Evolutionary conservation across 1,284 basidiomycete species (phyloP), one percentile per base, ranked within the genome.

Genomic region (Melampsora occidentalis): DNA sequence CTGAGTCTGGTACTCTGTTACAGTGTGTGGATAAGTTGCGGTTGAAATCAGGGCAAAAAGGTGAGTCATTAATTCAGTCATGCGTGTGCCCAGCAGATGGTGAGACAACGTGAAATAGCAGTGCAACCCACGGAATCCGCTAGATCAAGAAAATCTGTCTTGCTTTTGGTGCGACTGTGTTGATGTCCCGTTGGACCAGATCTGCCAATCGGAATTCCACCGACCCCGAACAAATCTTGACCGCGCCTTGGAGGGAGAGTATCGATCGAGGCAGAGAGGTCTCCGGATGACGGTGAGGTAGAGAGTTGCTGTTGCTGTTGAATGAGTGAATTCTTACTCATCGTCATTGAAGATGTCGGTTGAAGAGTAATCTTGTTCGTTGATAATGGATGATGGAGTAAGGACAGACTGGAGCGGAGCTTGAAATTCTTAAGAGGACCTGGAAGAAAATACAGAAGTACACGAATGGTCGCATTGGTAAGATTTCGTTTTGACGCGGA

Each of bases 81-180:
- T 28, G 35, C 6, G 64, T 39, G 9, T 35, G 39, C 22, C 25
- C 6, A 20, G 4, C 28, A n/a, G 20, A 20, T 3, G 22, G 22
- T 48, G 59, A 10, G 14, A 46, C 2, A 46, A 46, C 42, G 42
- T 16, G 42, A 46, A 46, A 16, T 12, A 46, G 42, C 3, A 57
- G 14, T 22, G 28, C 2, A 20, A 87, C 90, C 81, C 84, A 92
- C 91, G 81, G 91, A 92, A 85, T 93, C 92, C 75, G 91, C 91
- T 79, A 93, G 88, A 86, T 93, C 91, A 83, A 93, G 86, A 84
- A 93, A 93, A 78, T 92, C 91, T 79, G 91, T 76, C 48, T 76
- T 76, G 42, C 73, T 76, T 62, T 76, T 76, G 57, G 73, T 76
- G 14, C 73, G 73, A 49, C 67, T 76, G 73, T 76, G 73, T 53